Conservation (phyloP, 345 rosid genomes). For the Cardamine occulta region DNA sequence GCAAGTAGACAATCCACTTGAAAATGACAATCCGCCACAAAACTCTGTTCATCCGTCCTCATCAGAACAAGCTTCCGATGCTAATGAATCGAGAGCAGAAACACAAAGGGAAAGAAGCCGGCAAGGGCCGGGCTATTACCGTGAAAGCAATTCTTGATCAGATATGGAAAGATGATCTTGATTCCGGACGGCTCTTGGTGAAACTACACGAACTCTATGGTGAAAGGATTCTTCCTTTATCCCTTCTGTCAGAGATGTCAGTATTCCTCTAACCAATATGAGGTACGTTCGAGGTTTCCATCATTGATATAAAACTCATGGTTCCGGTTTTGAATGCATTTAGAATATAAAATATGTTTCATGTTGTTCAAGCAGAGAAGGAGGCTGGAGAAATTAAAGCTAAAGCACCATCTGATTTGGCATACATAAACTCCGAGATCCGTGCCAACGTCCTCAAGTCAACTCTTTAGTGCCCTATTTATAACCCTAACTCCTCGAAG, state of each 20-base stretch:
- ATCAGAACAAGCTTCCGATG: constrained; percentile 44
- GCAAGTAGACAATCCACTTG: constrained; percentile 48
- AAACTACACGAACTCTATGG: constrained; percentile 73
- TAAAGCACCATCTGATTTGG: constrained; percentile 50
- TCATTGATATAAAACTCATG: constrained; percentile 6
- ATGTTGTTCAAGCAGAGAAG: constrained; percentile 16
- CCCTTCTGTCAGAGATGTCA: constrained; percentile 79
- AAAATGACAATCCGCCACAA: constrained; percentile 39
- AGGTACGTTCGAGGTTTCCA: constrained; percentile 13
- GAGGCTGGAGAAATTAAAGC: constrained; percentile 11
- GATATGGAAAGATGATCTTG: constrained; percentile 82
- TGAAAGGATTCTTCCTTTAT: constrained; percentile 67
- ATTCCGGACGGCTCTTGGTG: constrained; percentile 64
- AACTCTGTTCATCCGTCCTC: constrained; percentile 53
- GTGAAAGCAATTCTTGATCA: constrained; percentile 59
- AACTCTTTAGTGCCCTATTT: constrained; percentile 49
- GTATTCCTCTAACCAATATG: constrained; percentile 57
- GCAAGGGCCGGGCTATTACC: constrained; percentile 42
- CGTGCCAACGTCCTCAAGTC: constrained; percentile 42
- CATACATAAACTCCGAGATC: constrained; percentile 57
- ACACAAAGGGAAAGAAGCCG: constrained; percentile 38
- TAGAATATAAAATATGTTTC: not conserved
- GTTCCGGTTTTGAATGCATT: constrained; percentile 3
- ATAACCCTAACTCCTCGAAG: constrained; percentile 51
- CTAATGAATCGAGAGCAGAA: constrained; percentile 39